Base-by-base conservation (phyloP, 345 rosid species). In the Boechera divaricarpa region DNA sequence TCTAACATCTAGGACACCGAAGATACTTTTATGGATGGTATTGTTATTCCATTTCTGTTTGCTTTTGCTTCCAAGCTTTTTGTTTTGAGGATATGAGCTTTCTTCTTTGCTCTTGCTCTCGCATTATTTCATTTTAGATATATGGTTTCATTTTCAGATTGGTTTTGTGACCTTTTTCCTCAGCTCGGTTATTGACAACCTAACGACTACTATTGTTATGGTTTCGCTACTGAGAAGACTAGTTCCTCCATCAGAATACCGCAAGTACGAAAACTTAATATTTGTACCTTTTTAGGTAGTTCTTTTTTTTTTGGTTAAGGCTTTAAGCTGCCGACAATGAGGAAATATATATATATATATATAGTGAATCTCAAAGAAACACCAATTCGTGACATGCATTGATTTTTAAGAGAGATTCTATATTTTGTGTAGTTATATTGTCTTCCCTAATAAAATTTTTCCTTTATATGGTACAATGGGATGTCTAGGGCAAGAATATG, bases 181-280 rank as follows among this genome's bases (percentile, higher is more conserved):
- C 26, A 93, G 98, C 71, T 54, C 94, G 66, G 79, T 93, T 80
- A 89, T 93, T 41, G 98, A 93, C 81, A 93, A 93, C 81, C 76
- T 93, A 78, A 90, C 98, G 26, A 85, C 96, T 47, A 89, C 96
- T 10, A 90, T 90, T 62, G 83, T 90, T 59, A 93, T 90, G 98
- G 94, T 93, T 67, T 93, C 96, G 64, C 71, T 89, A 41, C 57
- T 88, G 84, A 86, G 87, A 83, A 90, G 85, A 66, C 78, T 88
- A 51, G 84, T 89, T 59, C 90, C 89, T 67, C 85, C 84, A 47
- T 89, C 96, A 6, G 96, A 93, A 78, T 90, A 83, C 81, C 91
- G 94, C 86, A 93, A 85, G 94, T 93, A 89, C 45, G 91, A 83
- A 35, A 61, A 58, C 39, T 4, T 48, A 6, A 32, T 10, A 47